Base-by-base conservation (phyloP, 148 eudicot species). In the Amaranthus hypochondriacus region DNA sequence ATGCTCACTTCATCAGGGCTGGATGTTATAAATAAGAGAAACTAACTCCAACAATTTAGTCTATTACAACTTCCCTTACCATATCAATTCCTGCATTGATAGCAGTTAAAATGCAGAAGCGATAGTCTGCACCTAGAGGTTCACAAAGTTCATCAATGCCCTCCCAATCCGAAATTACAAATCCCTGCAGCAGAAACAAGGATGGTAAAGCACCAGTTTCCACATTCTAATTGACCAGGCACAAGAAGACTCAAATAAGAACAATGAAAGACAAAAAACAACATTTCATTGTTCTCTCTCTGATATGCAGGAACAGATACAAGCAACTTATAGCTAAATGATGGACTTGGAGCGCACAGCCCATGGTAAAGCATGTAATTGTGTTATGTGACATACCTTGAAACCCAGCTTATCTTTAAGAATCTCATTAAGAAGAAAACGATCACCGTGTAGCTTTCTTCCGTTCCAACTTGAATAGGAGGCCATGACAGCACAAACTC, bases 381-480 rank as follows among this genome's bases (percentile, higher is more conserved):
- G 47, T 49, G 59, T 54, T 57, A 66, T 5, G 8, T 48, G 11
- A 6, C 43, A 63, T 81, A 92, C 98, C 97, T 85, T 89, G 65
- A 95, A 92, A 4, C 89, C 96, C 12, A 95, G 83, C 83, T 87
- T 90, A 9, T 89, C 78, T 79, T 95, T 95, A 77, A 95, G 82
- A 71, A 95, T 73, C 71, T 92, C 76, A 0, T 96, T 95, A 42
- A 90, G 76, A 73, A 95, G 98, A 82, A 74, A 86, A 53, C 58
- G 81, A 77, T 95, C 69, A 70, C 84, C 70, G 68, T 95, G 98
- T 69, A 92, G 76, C 78, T 73, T 85, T 39, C 9, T 79, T 48
- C 93, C 96, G 50, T 95, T 95, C 97, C 98, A 95, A 71, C 96
- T 90, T 5, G 89, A 81, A 81, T 87, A 95, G 65, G 98, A 92